Evolutionary conservation across 768 basidiomycete species (phyloP), one percentile per base, ranked within the genome.

Genomic region (Pleurotus tuber-regium): DNA sequence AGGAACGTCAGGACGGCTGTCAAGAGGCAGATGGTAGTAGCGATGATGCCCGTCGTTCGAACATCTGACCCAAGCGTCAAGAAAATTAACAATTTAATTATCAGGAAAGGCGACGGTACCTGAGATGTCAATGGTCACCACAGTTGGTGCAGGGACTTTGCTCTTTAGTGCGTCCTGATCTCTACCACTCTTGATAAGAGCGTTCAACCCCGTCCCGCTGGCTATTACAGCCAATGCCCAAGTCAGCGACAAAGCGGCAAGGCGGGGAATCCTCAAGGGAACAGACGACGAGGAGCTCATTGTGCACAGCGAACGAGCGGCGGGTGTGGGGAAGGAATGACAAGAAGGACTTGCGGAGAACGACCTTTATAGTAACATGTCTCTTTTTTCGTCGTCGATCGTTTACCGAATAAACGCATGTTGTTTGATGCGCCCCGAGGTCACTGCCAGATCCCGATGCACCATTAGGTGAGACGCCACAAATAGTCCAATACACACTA

Each of bases 191-290:
- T 63, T 61, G 39, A 63, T 54, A 14, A 64, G 46, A 31, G 65
- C 60, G 48, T 63, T 61, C 25, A 66, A 41, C n/a, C 58, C 65
- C 54, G 50, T 26, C 12, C 33, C 8, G 41, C 9, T 18, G 50
- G 40, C 25, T 18, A 54, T 51, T 14, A 51, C 21, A 21, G 31
- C 47, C 55, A 67, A 70, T 11, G 61, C 60, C 50, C 62, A 68
- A 33, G 67, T 65, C 31, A 73, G 57, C 19, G 56, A 54, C 26
- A 71, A 61, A 1, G 61, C 44, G 28, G 54, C 48, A 5, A 69
- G 54, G n/a, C 63, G 64, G 14, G 56, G 50, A 50, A 54, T 36
- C 48, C 57, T 63, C 41, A 63, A 46, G 1, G 65, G 62, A 14
- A 53, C 54, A 47, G 52, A 42, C 24, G 47, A 40, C 36, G 26